phyloP scores from a whole-genome alignment of 441 rosid genomes.

The Manihot esculenta region DNA sequence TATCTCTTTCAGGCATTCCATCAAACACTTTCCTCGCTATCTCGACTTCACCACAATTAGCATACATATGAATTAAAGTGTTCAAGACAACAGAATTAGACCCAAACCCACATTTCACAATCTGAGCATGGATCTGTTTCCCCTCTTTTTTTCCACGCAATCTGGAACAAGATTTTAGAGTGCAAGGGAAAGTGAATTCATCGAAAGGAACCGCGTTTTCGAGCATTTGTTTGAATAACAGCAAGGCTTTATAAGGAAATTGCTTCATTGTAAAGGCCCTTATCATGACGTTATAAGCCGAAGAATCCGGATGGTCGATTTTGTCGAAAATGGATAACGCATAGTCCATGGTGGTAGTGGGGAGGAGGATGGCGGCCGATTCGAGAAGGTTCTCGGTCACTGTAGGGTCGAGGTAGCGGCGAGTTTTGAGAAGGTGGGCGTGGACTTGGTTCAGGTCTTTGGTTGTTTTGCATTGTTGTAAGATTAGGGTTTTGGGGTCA shows the following conservation, averaged over 20 bases:
- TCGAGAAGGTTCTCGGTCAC: conserved; percentile 35
- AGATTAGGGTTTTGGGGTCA: conserved; percentile 29
- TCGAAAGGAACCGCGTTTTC: conserved; percentile 14
- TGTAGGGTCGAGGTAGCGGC: conserved; percentile 31
- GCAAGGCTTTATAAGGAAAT: conserved; percentile 27
- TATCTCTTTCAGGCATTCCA: conserved; percentile 26
- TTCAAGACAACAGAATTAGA: conserved; percentile 5
- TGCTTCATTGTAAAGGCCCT: conserved; percentile 35
- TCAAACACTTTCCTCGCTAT: conserved; percentile 26
- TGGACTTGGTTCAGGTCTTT: conserved; percentile 32
- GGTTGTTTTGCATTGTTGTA: conserved; percentile 33
- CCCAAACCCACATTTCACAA: conserved; percentile 14
- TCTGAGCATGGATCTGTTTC: conserved; percentile 17
- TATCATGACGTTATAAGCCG: conserved; percentile 38
- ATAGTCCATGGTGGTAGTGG: conserved; percentile 30
- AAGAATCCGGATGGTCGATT: conserved; percentile 26
- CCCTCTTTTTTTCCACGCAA: conserved; percentile 11
- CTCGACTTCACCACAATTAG: conserved; percentile 13
- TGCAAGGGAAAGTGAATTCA: conserved; percentile 11
- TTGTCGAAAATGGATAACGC: conserved; percentile 32
- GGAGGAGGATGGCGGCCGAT: conserved; percentile 34
- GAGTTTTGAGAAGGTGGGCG: conserved; percentile 38
- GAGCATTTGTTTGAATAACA: conserved; percentile 27
- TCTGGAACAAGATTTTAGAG: conserved; percentile 13
- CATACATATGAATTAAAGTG: conserved; percentile 17